These are phyloP conservation scores for Fusarium dlaminii DNA, from an alignment of 2,329 filamentous ascomycete genomes.

Conservation along the genomic window DNA sequence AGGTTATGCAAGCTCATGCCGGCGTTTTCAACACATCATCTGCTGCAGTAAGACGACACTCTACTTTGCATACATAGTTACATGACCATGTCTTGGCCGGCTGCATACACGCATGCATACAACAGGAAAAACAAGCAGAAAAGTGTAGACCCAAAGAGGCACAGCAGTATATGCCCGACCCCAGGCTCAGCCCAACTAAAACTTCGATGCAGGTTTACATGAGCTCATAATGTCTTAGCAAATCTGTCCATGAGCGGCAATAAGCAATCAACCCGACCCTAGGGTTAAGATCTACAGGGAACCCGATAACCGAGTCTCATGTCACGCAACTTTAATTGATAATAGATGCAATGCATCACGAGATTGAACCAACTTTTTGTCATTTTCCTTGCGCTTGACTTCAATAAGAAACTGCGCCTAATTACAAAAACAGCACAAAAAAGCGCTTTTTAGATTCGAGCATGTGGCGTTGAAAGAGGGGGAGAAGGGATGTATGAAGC, in stretches of 20 bases:
- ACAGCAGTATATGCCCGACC: slow-evolving; percentile 35
- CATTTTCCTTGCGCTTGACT: slow-evolving; percentile 34
- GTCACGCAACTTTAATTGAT: slow-evolving; percentile 11
- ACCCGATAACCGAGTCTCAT: slow-evolving; percentile 29
- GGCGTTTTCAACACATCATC: slow-evolving; percentile 28
- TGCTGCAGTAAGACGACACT: slow-evolving; percentile 36
- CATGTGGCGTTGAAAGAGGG: slow-evolving; percentile 12
- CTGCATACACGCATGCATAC: slow-evolving; percentile 24
- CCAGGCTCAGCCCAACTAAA: slow-evolving; percentile 35
- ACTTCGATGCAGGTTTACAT: neutral
- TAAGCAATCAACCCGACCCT: slow-evolving; percentile 10
- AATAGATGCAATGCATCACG: slow-evolving; percentile 4
- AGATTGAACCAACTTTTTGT: slow-evolving; percentile 40
- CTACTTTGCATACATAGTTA: neutral
- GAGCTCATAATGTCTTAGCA: slow-evolving; percentile 12
- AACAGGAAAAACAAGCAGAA: slow-evolving; percentile 26
- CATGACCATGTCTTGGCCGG: slow-evolving; percentile 9
- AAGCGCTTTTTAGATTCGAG: slow-evolving; percentile 43
- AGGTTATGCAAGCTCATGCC: slow-evolving; percentile 23
- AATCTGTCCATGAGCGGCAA: slow-evolving; percentile 13
- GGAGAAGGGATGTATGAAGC: neutral
- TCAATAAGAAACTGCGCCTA: slow-evolving; percentile 37
- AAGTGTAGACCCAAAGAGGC: neutral
- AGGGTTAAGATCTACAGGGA: slow-evolving; percentile 18
- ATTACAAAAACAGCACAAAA: slow-evolving; percentile 43